phyloP scores from a whole-genome alignment of 2,329 filamentous ascomycete genomes.

The Fusarium euwallaceae region DNA sequence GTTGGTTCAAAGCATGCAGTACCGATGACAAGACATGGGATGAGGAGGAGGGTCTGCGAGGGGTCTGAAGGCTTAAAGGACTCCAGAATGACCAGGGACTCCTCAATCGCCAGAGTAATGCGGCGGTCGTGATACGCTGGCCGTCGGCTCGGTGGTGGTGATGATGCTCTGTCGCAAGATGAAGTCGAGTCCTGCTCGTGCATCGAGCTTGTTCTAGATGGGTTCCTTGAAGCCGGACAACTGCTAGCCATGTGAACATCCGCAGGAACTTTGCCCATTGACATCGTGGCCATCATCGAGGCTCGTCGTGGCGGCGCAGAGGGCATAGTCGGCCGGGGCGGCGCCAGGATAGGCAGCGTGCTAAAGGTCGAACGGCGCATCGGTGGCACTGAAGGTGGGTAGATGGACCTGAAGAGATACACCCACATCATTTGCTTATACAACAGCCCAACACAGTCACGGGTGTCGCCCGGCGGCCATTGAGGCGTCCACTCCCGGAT shows the following conservation, averaged over 20 bases:
- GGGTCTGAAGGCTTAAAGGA: slow-evolving; percentile 70
- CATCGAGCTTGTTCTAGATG: slow-evolving; percentile 57
- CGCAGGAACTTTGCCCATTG: slow-evolving; percentile 36
- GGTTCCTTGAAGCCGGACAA: slow-evolving; percentile 51
- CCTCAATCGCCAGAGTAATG: slow-evolving; percentile 68
- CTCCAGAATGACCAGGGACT: slow-evolving; percentile 67
- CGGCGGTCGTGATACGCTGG: slow-evolving; percentile 64
- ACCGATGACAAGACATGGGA: slow-evolving; percentile 72
- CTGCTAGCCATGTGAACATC: slow-evolving; percentile 45
- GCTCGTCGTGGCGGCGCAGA: slow-evolving; percentile 48
- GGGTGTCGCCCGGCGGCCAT: slow-evolving; percentile 69
- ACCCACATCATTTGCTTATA: slow-evolving; percentile 78
- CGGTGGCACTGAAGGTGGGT: slow-evolving; percentile 60
- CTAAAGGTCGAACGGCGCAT: slow-evolving; percentile 50
- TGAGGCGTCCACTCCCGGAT: slow-evolving; percentile 80
- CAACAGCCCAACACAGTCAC: slow-evolving; percentile 67
- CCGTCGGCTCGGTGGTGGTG: slow-evolving; percentile 62
- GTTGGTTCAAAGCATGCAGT: slow-evolving; percentile 67
- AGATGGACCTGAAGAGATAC: slow-evolving; percentile 72
- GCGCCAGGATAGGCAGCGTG: slow-evolving; percentile 40
- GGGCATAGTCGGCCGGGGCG: slow-evolving; percentile 27
- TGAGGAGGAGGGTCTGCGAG: slow-evolving; percentile 69
- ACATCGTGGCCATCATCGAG: slow-evolving; percentile 52
- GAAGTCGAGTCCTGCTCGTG: slow-evolving; percentile 52
- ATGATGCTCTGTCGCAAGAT: slow-evolving; percentile 48